Evolutionary conservation across 352 stramenopile species (phyloP).

Genomic region (Elongisporangium undulatum): DNA sequence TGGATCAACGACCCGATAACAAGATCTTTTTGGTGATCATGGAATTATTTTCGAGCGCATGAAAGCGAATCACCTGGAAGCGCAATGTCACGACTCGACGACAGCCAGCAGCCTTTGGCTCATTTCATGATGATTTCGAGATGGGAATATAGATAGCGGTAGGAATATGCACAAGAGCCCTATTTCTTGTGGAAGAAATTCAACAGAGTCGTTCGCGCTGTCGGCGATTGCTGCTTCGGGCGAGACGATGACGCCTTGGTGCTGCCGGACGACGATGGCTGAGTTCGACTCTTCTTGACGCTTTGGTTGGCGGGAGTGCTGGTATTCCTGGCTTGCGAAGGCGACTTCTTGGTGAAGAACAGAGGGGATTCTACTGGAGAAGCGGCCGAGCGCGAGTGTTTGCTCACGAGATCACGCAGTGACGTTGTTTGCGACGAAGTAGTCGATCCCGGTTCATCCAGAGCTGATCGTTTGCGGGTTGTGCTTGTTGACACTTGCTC

Average conservation of each 20-base stretch:
- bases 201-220: conserved; percentile 25
- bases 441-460: background rate
- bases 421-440: conserved; percentile 13
- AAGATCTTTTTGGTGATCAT: background rate
- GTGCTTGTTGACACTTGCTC: conserved; percentile 5
- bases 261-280: background rate
- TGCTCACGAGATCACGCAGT: conserved; percentile 32
- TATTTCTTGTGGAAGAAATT: conserved; percentile 38
- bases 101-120: too few species aligned
- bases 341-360: conserved; percentile 8
- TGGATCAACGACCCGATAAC: background rate
- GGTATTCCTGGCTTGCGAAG: conserved; percentile 8
- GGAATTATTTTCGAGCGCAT: background rate
- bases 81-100: too few species aligned
- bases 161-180: background rate
- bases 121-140: background rate
- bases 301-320: conserved; percentile 7
- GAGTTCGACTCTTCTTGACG: conserved; percentile 1
- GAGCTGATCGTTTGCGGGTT: background rate
- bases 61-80: background rate
- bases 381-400: conserved; percentile 15
- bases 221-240: conserved; percentile 5
- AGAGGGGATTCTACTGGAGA: conserved; percentile 3
- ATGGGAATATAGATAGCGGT: background rate
- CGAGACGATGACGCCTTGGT: conserved; percentile 8